phyloP scores from a whole-genome alignment of 2,329 filamentous ascomycete species.

The Triangularia setosa region DNA sequence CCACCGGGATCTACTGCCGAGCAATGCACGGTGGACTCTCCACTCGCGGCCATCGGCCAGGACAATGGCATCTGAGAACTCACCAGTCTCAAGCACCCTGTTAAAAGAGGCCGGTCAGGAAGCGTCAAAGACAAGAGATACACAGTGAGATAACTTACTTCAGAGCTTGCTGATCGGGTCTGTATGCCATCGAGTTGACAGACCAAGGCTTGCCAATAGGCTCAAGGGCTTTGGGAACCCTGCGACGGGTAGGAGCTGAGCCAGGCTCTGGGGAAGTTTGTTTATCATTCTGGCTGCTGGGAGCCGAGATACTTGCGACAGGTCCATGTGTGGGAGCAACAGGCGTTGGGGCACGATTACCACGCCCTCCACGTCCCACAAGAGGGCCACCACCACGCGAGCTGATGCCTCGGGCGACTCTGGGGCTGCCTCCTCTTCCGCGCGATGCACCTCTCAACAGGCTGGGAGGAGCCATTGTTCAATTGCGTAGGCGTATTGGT shows the following conservation, averaged over 20 bases:
- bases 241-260: background rate
- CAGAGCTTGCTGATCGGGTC: background rate
- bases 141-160: background rate
- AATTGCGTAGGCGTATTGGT: background rate
- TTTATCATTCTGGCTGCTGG: background rate
- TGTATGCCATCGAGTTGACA: background rate
- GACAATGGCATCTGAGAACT: conserved; percentile 12
- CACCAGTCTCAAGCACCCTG: conserved; percentile 11
- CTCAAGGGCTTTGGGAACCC: background rate
- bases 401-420: background rate
- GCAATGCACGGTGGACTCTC: conserved; percentile 16
- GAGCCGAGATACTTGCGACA: background rate
- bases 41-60: conserved; percentile 8
- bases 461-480: background rate
- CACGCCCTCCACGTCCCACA: background rate
- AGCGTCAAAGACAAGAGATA: background rate
- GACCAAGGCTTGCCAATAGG: background rate
- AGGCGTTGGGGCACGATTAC: background rate
- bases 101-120: background rate
- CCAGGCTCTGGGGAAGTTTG: background rate
- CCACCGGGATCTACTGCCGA: conserved; percentile 13
- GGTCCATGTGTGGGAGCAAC: background rate
- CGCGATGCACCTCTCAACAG: background rate
- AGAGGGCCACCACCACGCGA: background rate
- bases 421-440: background rate